Evolutionary conservation across 192 early-diverging fungal genomes (phyloP).

Genomic region (Coemansia sp.): DNA sequence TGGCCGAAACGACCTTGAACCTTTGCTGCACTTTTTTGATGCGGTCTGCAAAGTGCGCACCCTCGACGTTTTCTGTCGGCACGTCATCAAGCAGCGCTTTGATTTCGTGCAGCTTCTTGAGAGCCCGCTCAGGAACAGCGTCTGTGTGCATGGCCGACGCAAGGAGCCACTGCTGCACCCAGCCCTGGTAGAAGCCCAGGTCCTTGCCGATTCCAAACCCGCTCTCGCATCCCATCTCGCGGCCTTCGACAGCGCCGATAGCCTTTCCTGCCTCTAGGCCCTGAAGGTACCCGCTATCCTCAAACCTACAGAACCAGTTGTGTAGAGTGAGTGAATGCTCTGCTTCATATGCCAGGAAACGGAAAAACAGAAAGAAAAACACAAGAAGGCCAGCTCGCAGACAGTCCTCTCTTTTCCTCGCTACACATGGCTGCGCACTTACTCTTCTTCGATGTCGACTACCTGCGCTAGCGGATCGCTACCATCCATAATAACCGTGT

Average conservation of each 20-base stretch:
- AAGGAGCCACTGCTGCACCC: conserved; percentile 45
- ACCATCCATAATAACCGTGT: no score
- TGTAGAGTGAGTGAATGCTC: no score
- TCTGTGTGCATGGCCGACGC: conserved; percentile 20
- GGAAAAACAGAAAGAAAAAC: background rate
- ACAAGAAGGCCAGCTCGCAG: background rate
- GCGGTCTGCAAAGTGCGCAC: conserved; percentile 37
- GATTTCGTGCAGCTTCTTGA: conserved; percentile 38
- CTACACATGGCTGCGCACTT: background rate
- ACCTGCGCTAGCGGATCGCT: conserved; percentile 20
- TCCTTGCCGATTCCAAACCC: conserved; percentile 47
- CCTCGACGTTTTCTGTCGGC: conserved; percentile 29
- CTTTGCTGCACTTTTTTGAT: conserved; percentile 36
- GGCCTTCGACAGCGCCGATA: conserved; percentile 34
- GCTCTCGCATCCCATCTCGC: conserved; percentile 47
- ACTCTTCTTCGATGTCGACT: conserved; percentile 33
- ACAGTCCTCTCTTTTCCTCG: no score
- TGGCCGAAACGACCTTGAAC: conserved; percentile 44
- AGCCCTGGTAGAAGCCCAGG: conserved; percentile 50
- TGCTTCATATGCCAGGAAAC: no score
- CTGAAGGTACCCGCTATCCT: conserved; percentile 30
- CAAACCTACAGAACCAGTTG: conserved; percentile 11
- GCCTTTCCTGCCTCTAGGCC: conserved; percentile 32
- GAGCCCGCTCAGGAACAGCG: conserved; percentile 27
- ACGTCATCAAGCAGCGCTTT: conserved; percentile 19